Evolutionary conservation across 208 protist genomes (phyloP).

Genomic region (Phytomonas sp.): DNA sequence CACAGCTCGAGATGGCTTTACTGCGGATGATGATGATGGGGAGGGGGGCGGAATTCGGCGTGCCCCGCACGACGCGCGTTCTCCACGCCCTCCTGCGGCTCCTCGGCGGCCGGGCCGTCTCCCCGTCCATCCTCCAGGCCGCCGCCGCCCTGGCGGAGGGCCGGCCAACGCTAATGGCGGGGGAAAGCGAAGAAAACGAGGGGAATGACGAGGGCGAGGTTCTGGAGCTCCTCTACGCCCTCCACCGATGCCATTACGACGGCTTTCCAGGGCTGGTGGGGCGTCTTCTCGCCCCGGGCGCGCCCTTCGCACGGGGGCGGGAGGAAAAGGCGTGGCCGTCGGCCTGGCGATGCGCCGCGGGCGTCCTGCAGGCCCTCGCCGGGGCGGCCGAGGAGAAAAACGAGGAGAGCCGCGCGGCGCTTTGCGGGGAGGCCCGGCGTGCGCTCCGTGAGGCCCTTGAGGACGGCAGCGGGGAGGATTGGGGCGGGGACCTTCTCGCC

Average conservation of each 20-base stretch:
- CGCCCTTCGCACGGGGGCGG: no score
- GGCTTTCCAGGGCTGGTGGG: no score
- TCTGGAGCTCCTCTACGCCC: no score
- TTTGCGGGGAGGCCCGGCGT: background rate
- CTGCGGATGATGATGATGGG: slow-evolving; percentile 20
- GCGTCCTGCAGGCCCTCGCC: no score
- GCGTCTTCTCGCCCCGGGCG: no score
- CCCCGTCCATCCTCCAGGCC: background rate
- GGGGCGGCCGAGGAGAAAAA: no score
- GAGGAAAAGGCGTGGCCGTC: background rate
- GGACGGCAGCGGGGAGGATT: background rate
- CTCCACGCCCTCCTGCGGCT: no score
- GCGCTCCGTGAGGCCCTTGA: background rate
- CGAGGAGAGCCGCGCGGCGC: background rate
- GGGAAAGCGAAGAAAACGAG: background rate
- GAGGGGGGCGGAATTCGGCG: background rate
- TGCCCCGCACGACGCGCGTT: no score
- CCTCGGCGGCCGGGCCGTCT: no score
- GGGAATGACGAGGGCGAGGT: no score
- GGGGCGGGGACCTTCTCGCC: slow-evolving; percentile 15
- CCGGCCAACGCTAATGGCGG: background rate
- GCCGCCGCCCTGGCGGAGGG: background rate
- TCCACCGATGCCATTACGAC: no score
- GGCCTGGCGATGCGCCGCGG: no score
- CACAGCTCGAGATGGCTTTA: slow-evolving; percentile 60